A percentile compares a stretch with the other conserved stretches of the same genome.
Conservation (phyloP, 306 rosid species). For the Acacia acuminata region DNA sequence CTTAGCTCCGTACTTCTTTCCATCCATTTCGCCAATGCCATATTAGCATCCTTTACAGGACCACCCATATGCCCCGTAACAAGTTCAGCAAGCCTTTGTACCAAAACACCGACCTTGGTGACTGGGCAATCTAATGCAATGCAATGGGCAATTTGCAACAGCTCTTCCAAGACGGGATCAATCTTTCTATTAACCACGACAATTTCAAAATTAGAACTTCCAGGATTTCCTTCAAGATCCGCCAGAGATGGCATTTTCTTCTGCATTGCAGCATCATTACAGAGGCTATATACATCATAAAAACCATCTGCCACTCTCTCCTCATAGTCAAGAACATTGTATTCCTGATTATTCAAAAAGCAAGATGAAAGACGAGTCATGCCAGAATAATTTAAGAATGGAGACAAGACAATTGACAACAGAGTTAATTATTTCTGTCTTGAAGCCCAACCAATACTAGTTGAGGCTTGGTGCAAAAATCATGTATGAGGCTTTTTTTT, state of each 20-base stretch:
- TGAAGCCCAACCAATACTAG: neutral
- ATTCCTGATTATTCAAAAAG: constrained; percentile 61
- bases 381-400: neutral
- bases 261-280: constrained; percentile 66
- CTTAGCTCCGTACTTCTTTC: constrained; percentile 84
- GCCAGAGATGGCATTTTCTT: constrained; percentile 87
- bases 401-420: neutral
- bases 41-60: constrained; percentile 91
- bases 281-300: constrained; percentile 77
- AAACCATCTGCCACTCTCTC: constrained; percentile 93
- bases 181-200: constrained; percentile 73
- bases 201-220: constrained; percentile 76
- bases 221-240: constrained; percentile 71
- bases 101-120: constrained; percentile 63
- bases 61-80: constrained; percentile 93
- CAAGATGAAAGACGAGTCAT: constrained; percentile 31
- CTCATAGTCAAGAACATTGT: constrained; percentile 85
- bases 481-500: too few species aligned
- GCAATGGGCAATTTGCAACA: constrained; percentile 89
- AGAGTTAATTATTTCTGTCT: neutral
- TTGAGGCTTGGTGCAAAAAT: neutral
- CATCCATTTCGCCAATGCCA: constrained; percentile 80
- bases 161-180: constrained; percentile 82
- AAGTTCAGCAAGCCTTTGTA: constrained; percentile 93
- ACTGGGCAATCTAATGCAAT: constrained; percentile 87